A percentile compares a stretch with the other conserved stretches of the same genome.
Evolutionary conservation across 331 rosid genomes (phyloP).

Genomic region (Cydonia oblonga): DNA sequence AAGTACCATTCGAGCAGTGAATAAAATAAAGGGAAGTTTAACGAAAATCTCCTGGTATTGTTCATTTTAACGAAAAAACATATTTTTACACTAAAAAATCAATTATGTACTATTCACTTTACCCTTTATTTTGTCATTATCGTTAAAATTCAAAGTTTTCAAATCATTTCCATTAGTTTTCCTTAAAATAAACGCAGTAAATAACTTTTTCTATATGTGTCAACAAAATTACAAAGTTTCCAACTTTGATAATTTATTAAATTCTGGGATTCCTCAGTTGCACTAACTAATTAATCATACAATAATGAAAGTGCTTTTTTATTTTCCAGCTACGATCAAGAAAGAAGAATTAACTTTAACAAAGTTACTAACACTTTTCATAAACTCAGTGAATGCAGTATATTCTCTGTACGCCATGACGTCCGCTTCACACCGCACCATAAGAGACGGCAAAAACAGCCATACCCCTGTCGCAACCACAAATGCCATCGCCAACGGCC

Average conservation of each 20-base stretch:
- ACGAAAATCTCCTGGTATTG: accelerated
- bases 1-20: too few species aligned
- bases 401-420: constrained; percentile 16
- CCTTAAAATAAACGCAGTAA: too few species aligned
- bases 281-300: background rate
- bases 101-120: too few species aligned
- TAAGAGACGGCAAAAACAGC: constrained; percentile 22
- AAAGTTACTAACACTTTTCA: background rate
- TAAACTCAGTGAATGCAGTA: constrained; percentile 4
- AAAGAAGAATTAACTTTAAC: background rate
- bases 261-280: background rate
- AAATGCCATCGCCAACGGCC: constrained; percentile 10
- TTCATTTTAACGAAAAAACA: too few species aligned
- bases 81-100: too few species aligned
- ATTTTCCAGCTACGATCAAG: background rate
- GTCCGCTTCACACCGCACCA: constrained; percentile 9
- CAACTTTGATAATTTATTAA: background rate
- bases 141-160: too few species aligned
- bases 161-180: too few species aligned
- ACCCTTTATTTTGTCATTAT: too few species aligned
- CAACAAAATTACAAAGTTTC: background rate
- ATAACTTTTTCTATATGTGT: too few species aligned
- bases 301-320: background rate
- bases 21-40: too few species aligned
- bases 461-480: constrained; percentile 17